Conservation (phyloP, 163 green algal genomes). For the Scenedesmus sp. region DNA sequence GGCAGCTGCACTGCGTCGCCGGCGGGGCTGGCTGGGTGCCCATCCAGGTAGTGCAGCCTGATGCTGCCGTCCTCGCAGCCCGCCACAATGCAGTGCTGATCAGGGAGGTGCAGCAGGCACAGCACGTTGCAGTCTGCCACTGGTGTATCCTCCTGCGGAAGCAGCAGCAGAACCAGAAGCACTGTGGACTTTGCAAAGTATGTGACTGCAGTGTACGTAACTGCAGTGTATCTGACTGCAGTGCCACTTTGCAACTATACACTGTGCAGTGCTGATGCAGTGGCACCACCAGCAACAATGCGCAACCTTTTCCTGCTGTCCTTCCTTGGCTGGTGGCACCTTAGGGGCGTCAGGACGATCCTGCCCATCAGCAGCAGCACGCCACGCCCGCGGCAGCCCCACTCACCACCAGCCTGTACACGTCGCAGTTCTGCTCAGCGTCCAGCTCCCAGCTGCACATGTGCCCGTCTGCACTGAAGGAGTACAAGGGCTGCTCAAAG, state of each 20-base stretch:
- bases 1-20: constrained; percentile 13
- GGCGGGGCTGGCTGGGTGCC: neutral
- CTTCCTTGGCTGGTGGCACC: too few relatives aligned
- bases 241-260: neutral
- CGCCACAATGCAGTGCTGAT: constrained; percentile 72
- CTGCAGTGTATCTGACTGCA: neutral
- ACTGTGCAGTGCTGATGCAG: neutral
- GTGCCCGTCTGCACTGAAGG: constrained; percentile 57
- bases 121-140: constrained; percentile 69
- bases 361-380: neutral
- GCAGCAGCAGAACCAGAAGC: neutral
- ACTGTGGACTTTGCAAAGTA: neutral
- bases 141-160: constrained; percentile 62
- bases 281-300: neutral
- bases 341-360: too few relatives aligned
- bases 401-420: constrained; percentile 72
- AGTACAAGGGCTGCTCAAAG: constrained; percentile 61
- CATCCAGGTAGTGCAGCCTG: constrained; percentile 61
- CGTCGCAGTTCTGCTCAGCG: constrained; percentile 78
- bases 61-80: constrained; percentile 75
- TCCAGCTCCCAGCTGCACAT: constrained; percentile 74
- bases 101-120: constrained; percentile 65
- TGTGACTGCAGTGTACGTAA: neutral
- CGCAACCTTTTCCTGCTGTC: neutral
- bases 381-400: neutral